These are phyloP conservation scores for Zoysia japonica DNA, from an alignment of 176 grass and related monocot species.

Conservation along the genomic window DNA sequence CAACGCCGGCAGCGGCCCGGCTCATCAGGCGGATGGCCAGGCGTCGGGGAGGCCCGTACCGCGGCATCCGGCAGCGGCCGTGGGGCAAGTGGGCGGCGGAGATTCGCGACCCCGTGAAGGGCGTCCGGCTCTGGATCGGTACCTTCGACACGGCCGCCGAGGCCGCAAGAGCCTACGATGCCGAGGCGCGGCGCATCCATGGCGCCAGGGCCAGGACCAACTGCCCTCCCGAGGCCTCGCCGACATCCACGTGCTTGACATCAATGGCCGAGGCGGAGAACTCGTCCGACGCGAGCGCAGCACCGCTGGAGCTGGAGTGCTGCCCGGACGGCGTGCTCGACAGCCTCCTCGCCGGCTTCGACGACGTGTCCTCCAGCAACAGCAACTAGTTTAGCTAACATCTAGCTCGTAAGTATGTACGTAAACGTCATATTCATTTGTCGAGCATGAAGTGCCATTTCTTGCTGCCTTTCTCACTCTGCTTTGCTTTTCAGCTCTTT, in stretches of 20 bases:
- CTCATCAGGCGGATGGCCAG: slow-evolving; percentile 4
- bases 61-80: slow-evolving; percentile 30
- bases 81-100: slow-evolving; percentile 41
- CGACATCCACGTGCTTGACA: neutral
- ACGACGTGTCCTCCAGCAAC: neutral
- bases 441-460: too few species aligned
- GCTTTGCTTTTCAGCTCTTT: too few species aligned
- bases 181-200: slow-evolving; percentile 40
- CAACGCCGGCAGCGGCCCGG: neutral
- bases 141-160: slow-evolving; percentile 78
- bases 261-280: neutral
- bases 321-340: slow-evolving; percentile 39
- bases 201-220: slow-evolving; percentile 22
- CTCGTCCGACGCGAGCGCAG: neutral
- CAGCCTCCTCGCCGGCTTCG: slow-evolving; percentile 36
- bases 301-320: slow-evolving; percentile 29
- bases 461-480: too few species aligned
- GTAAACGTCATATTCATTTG: too few species aligned
- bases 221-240: neutral
- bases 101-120: slow-evolving; percentile 22
- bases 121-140: slow-evolving; percentile 54
- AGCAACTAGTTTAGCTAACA: too few species aligned
- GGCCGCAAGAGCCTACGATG: slow-evolving; percentile 65
- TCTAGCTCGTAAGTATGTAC: too few species aligned
- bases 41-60: slow-evolving; percentile 15